Conservation (phyloP, 192 early-diverging fungal species). For the Coemansia sp. region DNA sequence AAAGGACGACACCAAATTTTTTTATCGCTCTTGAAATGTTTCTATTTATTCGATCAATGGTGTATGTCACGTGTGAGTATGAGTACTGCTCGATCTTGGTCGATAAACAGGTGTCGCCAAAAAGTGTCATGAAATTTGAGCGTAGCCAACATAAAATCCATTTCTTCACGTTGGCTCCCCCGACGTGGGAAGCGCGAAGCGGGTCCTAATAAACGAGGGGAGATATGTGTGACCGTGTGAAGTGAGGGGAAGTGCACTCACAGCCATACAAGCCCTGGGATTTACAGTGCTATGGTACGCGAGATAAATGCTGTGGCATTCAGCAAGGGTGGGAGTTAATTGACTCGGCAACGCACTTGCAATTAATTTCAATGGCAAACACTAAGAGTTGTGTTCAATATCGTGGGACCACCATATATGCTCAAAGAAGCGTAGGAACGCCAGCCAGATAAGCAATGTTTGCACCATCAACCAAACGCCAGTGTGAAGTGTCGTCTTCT, state of each 20-base stretch:
- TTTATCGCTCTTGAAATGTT: neutral
- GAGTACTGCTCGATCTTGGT: neutral
- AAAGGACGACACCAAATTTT: neutral
- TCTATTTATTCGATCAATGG: neutral
- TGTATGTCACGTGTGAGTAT: neutral
- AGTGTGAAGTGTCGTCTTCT: neutral
- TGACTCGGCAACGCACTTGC: neutral
- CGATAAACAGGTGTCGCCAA: neutral
- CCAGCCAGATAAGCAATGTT: neutral
- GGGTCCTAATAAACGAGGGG: neutral
- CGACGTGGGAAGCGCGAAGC: neutral
- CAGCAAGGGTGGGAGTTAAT: constrained; percentile 3
- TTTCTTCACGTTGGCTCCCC: neutral
- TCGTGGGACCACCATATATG: constrained; percentile 3
- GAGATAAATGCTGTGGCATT: neutral
- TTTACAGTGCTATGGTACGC: neutral
- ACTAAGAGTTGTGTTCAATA: neutral
- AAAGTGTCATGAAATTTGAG: neutral
- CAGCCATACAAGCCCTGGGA: neutral
- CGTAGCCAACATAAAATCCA: neutral
- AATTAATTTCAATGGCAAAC: neutral
- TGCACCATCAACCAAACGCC: no score
- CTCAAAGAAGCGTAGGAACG: neutral
- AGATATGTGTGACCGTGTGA: constrained; percentile 7
- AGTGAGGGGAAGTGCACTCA: neutral